Evolutionary conservation across 2,329 filamentous ascomycete genomes (phyloP).

Genomic region (Cercospora brassicicola): DNA sequence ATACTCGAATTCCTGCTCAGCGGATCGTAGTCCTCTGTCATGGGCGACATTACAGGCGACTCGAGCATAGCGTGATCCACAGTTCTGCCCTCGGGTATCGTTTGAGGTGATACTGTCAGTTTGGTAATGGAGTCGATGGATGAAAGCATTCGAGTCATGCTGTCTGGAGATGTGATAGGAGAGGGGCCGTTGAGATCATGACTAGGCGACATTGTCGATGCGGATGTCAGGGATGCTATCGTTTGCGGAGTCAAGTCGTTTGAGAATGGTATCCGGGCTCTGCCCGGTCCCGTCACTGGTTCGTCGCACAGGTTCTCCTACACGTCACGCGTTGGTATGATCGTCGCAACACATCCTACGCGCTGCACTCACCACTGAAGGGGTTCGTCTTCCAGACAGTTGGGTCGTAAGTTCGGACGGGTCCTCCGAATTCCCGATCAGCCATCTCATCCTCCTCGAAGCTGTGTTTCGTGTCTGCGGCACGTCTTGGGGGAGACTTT

Average conservation of each 20-base stretch:
- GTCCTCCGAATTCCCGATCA: slow-evolving; percentile 29
- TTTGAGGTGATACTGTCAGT: slow-evolving; percentile 35
- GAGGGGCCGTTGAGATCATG: slow-evolving; percentile 26
- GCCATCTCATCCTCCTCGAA: slow-evolving; percentile 34
- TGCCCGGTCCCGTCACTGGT: slow-evolving; percentile 24
- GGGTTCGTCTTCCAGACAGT: slow-evolving; percentile 35
- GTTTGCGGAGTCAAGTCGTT: slow-evolving; percentile 26
- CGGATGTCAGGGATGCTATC: slow-evolving; percentile 38
- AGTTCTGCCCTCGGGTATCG: slow-evolving; percentile 33
- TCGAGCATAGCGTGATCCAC: slow-evolving; percentile 32
- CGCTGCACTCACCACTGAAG: slow-evolving; percentile 35
- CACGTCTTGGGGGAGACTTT: slow-evolving; percentile 36
- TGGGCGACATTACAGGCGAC: slow-evolving; percentile 30
- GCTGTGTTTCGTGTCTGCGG: slow-evolving; percentile 31
- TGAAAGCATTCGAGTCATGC: slow-evolving; percentile 26
- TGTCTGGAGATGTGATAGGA: slow-evolving; percentile 28
- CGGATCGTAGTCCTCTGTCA: slow-evolving; percentile 27
- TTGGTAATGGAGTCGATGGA: slow-evolving; percentile 37
- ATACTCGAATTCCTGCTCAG: slow-evolving; percentile 37
- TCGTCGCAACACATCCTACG: slow-evolving; percentile 11
- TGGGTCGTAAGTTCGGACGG: slow-evolving; percentile 28
- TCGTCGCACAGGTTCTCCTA: slow-evolving; percentile 32
- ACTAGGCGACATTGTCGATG: slow-evolving; percentile 35
- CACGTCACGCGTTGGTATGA: slow-evolving; percentile 18
- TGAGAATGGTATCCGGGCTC: slow-evolving; percentile 17